Evolutionary conservation across 148 eudicot genomes (phyloP), one percentile per base, ranked within the genome.

Genomic region (Hydrangea macrophylla): DNA sequence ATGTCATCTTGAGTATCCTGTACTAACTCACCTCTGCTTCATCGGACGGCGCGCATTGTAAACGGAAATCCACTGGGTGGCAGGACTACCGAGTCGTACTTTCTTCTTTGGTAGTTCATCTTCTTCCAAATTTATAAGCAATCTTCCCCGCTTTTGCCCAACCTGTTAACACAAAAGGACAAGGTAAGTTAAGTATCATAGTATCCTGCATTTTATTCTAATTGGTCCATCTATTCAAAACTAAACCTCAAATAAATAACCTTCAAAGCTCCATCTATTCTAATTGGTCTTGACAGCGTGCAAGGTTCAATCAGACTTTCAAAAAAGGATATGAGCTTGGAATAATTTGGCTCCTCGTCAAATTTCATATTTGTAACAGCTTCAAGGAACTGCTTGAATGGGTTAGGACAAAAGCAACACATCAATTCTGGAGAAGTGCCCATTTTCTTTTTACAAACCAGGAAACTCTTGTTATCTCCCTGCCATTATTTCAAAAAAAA

Each of bases 21-120:
- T 15, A 61, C 9, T 12, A 48, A 70, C 57, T 65, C 78, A 89
- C 97, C 97, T 82, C 68, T 92, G 97, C 75, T 92, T 92, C 97
- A 92, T 92, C n/a, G 97, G 96, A 37, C 97, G 89, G 15, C 96
- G 90, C 51, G 97, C 97, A 82, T 92, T 92, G 66, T 92, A 92
- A 44, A 89, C 92, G 61, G 97, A 92, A 76, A 92, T 87, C 97
- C 97, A 92, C 71, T 92, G 97, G 27, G 87, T 92, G 33, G 97
- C 97, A 58, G 97, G 96, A 78, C 96, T 92, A 67, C 97, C 97
- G 66, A 89, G 71, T 31, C 97, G 79, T 65, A 83, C 79, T 82
- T 89, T 89, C 74, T 89, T 89, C 80, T 84, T 89, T 31, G 95
- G 95, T 67, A 86, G 95, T 75, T 92, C 97, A 28, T 92, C 97